Evolutionary conservation across 2,329 filamentous ascomycete species (phyloP), one percentile per base, ranked within the genome.

Genomic region (Diaporthe humulicola): DNA sequence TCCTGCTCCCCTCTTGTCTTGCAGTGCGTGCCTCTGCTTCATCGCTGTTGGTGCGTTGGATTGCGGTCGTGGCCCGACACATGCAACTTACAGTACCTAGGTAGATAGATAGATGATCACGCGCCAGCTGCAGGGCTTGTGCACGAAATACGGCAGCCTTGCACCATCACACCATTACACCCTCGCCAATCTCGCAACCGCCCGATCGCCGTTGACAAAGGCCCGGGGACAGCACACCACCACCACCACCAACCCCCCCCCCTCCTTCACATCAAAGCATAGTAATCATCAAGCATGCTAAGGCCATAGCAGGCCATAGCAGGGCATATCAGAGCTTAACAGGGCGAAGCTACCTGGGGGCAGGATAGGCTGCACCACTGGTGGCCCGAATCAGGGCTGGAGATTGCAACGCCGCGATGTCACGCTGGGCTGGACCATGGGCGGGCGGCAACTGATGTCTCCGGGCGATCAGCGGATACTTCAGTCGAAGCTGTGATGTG

Each of bases 101-200:
- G n/a, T 17, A 38, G 48, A 50, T 50, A 17, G 15, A n/a, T 33
- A 52, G 64, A 54, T 54, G 64, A 40, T 28, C 19, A 36, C 45
- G 12, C n/a, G 64, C 64, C 64, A 54, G 64, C 8, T 69, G 64
- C 64, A 69, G 52, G 40, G 54, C 56, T 71, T 71, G 69, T 71
- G 70, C 70, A 72, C 57, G 70, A 64, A 72, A 54, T 64, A 64
- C 28, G 57, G 57, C 57, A 64, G 57, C 70, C 70, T 72, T 30
- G 57, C 70, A 61, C 57, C 57, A 72, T 64, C 38, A 45, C 57
- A 72, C 70, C 64, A 69, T 69, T 48, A 40, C 48, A 40, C 48
- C 48, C 45, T 72, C 70, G 56, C 70, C 57, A 72, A 72, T 72
- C 70, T 72, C 70, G 50, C 70, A 60, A 72, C 48, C 45, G 57